Evolutionary conservation across 768 basidiomycete species (phyloP).

Genomic region (Rhodotorula toruloides): DNA sequence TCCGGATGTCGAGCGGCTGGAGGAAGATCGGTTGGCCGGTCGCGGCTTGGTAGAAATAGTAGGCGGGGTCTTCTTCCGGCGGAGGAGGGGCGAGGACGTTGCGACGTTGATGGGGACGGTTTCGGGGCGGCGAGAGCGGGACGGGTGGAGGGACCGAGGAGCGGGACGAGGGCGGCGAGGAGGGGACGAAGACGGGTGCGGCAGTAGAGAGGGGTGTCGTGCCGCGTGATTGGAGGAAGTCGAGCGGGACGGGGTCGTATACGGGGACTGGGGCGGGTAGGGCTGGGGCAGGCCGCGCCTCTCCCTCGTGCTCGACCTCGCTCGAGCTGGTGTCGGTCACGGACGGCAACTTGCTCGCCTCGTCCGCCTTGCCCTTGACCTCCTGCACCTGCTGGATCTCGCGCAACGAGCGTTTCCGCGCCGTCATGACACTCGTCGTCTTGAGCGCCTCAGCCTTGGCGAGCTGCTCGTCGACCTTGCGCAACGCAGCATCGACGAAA

Average conservation of each 20-base stretch:
- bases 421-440: conserved; percentile 59
- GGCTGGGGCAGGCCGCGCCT: conserved; percentile 12
- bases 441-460: conserved; percentile 66
- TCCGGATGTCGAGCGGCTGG: conserved; percentile 91
- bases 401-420: conserved; percentile 58
- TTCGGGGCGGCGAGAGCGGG: background rate
- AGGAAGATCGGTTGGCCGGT: conserved; percentile 87
- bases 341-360: conserved; percentile 51
- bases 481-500: conserved; percentile 74
- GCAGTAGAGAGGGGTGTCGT: background rate
- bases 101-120: conserved; percentile 44
- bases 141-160: background rate
- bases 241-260: conserved; percentile 15
- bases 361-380: conserved; percentile 54
- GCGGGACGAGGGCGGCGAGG: background rate
- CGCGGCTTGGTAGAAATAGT: conserved; percentile 92
- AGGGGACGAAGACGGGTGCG: conserved; percentile 8
- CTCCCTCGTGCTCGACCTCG: conserved; percentile 44
- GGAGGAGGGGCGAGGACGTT: conserved; percentile 82
- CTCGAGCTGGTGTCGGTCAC: conserved; percentile 27
- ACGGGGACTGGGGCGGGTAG: conserved; percentile 3
- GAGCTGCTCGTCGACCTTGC: conserved; percentile 71
- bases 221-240: conserved; percentile 17
- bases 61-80: conserved; percentile 53
- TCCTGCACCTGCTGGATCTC: conserved; percentile 44